A percentile compares a stretch with the other conserved stretches of the same genome.
phyloP scores from a whole-genome alignment of 2,329 filamentous ascomycete genomes.

The Sporothrix brunneoviolacea region DNA sequence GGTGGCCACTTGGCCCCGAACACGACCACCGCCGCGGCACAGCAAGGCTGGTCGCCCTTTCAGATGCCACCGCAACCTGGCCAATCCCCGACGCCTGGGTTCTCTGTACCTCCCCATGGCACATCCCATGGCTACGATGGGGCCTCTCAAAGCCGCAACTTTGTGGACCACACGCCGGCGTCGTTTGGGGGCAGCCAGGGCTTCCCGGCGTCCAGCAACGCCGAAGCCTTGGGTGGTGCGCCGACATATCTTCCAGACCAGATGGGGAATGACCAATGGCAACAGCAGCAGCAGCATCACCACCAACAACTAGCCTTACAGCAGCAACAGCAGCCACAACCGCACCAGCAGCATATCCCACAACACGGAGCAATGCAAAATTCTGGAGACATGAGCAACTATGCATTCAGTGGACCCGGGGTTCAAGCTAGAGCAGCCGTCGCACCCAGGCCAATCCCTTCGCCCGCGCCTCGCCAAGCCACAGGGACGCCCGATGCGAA shows the following conservation, averaged over 20 bases:
- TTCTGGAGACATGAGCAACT: neutral
- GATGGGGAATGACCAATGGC: slow-evolving; percentile 8
- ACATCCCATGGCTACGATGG: neutral
- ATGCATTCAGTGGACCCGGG: neutral
- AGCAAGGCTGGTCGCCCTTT: slow-evolving; percentile 6
- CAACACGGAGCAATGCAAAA: neutral
- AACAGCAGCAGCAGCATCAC: slow-evolving; percentile 10
- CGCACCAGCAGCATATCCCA: slow-evolving; percentile 1
- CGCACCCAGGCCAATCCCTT: neutral
- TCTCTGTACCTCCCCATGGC: neutral
- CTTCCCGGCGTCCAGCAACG: slow-evolving; percentile 3
- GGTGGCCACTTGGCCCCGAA: neutral
- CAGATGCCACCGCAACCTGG: slow-evolving; percentile 1
- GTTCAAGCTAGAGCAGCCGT: neutral
- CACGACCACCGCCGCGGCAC: neutral
- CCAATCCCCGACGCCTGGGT: slow-evolving; percentile 2
- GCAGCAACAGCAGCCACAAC: neutral
- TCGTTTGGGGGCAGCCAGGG: neutral
- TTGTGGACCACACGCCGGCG: neutral
- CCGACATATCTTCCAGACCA: slow-evolving; percentile 4
- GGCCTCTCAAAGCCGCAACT: neutral
- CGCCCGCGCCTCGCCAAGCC: neutral
- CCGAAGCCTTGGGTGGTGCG: slow-evolving; percentile 2
- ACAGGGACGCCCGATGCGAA: neutral
- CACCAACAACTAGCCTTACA: neutral